Conservation (phyloP, 2,329 filamentous ascomycete species). For the Phoma sp. region DNA sequence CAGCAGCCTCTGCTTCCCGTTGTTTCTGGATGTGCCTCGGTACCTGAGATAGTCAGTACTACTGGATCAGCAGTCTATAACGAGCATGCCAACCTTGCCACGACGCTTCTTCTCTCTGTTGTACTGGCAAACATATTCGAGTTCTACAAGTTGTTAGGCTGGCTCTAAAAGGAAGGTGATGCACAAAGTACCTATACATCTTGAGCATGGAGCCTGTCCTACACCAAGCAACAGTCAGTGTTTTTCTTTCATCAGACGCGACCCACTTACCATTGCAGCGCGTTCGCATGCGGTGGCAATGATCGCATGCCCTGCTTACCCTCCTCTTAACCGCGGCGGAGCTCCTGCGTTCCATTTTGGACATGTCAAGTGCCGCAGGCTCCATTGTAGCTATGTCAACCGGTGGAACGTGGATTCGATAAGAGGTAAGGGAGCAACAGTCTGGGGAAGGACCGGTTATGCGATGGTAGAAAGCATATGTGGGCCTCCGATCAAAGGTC, state of each 20-base stretch:
- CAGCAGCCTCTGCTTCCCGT: conserved; percentile 42
- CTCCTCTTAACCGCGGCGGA: conserved; percentile 76
- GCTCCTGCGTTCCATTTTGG: conserved; percentile 41
- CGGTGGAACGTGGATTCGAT: conserved; percentile 18
- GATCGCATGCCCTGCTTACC: conserved; percentile 92
- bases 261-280: conserved; percentile 73
- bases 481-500: conserved; percentile 41
- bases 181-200: conserved; percentile 77
- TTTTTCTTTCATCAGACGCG: neutral
- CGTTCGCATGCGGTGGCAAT: conserved; percentile 92
- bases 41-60: conserved; percentile 34
- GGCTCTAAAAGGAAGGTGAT: neutral
- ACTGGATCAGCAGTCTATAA: neutral
- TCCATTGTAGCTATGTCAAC: conserved; percentile 35
- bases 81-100: conserved; percentile 68
- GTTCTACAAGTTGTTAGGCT: conserved; percentile 63
- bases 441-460: conserved; percentile 41
- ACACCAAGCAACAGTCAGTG: conserved; percentile 4
- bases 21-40: conserved; percentile 48
- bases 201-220: conserved; percentile 82
- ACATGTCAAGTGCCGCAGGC: conserved; percentile 28
- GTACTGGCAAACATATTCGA: conserved; percentile 88
- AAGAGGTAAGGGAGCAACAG: conserved; percentile 21
- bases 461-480: conserved; percentile 45
- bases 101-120: conserved; percentile 90